These are phyloP conservation scores for Gnaphalium uliginosum DNA, from an alignment of 129 eudicot genomes.

Conservation along the genomic window DNA sequence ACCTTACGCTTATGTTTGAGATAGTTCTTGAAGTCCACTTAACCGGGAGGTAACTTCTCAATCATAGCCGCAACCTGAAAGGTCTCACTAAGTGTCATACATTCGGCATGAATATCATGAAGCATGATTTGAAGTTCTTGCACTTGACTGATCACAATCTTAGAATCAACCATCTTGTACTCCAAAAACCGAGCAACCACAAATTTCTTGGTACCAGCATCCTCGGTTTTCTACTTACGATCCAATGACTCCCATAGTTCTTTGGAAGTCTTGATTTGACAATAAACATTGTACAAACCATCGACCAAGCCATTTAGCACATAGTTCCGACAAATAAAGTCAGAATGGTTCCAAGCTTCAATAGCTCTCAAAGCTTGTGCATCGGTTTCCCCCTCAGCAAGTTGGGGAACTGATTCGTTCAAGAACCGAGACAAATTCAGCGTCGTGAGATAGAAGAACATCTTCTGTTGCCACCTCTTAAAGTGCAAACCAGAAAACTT, in stretches of 20 bases:
- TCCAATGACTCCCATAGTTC: too few species aligned
- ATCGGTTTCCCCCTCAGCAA: not conserved
- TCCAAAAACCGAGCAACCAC: too few species aligned
- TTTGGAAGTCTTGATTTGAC: too few species aligned
- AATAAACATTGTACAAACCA: too few species aligned
- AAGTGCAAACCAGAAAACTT: not conserved
- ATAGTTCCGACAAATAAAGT: not conserved
- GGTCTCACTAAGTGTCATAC: not conserved
- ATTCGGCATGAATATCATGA: too few species aligned
- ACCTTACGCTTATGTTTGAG: too few species aligned
- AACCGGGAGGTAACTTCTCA: not conserved
- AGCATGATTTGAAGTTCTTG: too few species aligned
- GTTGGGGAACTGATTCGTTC: not conserved
- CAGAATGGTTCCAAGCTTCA: not conserved
- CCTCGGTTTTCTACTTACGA: too few species aligned
- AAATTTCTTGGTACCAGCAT: too few species aligned
- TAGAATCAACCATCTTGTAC: too few species aligned
- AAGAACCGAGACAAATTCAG: not conserved
- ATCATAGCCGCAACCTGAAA: not conserved
- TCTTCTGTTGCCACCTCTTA: not conserved
- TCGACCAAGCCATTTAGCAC: too few species aligned
- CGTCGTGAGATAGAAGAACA: not conserved
- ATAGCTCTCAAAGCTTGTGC: not conserved
- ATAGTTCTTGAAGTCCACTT: not conserved
- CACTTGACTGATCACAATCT: too few species aligned